Base-by-base conservation (phyloP, 208 protist species). In the Wallacemonas sp. region DNA sequence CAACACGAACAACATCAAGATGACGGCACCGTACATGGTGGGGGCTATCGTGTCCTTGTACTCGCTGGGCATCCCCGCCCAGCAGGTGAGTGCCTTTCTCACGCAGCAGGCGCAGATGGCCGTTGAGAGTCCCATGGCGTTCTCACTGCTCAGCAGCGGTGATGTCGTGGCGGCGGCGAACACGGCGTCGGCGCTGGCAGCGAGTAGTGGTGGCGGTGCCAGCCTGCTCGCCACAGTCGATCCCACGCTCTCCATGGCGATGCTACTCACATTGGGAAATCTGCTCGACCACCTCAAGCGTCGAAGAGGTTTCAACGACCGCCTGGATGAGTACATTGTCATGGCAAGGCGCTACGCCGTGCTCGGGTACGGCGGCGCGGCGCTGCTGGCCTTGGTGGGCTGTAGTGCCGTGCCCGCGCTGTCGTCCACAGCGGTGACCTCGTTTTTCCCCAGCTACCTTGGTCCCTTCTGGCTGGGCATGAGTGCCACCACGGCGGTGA, bases 381-480 rank as follows among this genome's bases (percentile, higher is more conserved):
- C 68, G 21, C 22, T 83, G 24, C 32, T 69, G 8, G 29, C 66
- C 10, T 44, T 78, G n/a, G 39, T 57, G 8, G 33, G 32, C 45
- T 17, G 32, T 4, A 53, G 32, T 38, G 57, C 27, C 59, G 63
- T 36, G 15, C 32, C 63, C 27, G 42, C 41, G 37, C 55, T 30
- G 36, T 39, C 36, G 3, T 33, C 21, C 48, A 27, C 63, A 3
- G 48, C 53, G 4, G 30, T 61, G 17, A n/a, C 74, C 15, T 26
- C 62, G 30, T 83, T 94, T 36, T 80, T 94, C 36, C 88, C 89
- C 1, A 53, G 64, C 13, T 87, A 92, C 63, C 32, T 93, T 6
- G 87, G 70, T 9, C 84, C 87, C 6, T 81, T 90, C 32, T 95
- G 89, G 89, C 66, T 93, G 6, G 89, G 89, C 62, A 89, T 93